These are phyloP conservation scores for Grigorovia humatica DNA, from an alignment of 805 yeast genomes.

Conservation along the genomic window DNA sequence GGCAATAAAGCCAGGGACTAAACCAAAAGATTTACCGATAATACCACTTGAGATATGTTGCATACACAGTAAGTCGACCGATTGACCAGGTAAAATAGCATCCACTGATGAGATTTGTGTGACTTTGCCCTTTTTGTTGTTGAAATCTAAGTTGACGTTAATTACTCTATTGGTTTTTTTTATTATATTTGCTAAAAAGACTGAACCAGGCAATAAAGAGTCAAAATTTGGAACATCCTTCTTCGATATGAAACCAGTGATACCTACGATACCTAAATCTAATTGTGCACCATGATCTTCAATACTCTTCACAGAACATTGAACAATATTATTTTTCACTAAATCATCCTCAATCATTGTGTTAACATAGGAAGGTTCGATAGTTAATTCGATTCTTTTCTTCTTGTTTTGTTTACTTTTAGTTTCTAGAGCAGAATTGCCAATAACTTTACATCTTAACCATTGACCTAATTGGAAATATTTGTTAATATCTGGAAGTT, in stretches of 20 bases:
- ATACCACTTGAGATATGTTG: constrained; percentile 54
- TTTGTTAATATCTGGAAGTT: constrained; percentile 45
- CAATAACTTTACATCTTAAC: constrained; percentile 71
- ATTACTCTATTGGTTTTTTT: constrained; percentile 36
- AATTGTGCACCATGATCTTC: constrained; percentile 90
- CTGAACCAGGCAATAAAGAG: constrained; percentile 48
- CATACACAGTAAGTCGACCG: constrained; percentile 63
- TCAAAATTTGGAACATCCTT: constrained; percentile 44
- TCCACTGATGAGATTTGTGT: constrained; percentile 61
- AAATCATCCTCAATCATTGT: constrained; percentile 57
- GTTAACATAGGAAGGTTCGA: constrained; percentile 70
- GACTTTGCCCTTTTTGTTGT: constrained; percentile 37
- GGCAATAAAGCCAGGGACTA: constrained; percentile 61
- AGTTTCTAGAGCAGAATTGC: constrained; percentile 35
- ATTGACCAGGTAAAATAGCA: constrained; percentile 75
- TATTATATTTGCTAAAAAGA: constrained; percentile 50
- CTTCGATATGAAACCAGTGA: constrained; percentile 65
- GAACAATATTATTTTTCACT: constrained; percentile 49
- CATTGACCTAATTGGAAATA: constrained; percentile 70
- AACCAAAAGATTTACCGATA: constrained; percentile 61
- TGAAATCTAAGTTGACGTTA: constrained; percentile 43
- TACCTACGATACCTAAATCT: constrained; percentile 49
- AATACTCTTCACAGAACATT: constrained; percentile 63
- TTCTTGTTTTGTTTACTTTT: constrained; percentile 33
- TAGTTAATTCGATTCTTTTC: constrained; percentile 58